These are phyloP conservation scores for Candida khao-thaluensis DNA, from an alignment of 805 yeast genomes.

Conservation along the genomic window DNA sequence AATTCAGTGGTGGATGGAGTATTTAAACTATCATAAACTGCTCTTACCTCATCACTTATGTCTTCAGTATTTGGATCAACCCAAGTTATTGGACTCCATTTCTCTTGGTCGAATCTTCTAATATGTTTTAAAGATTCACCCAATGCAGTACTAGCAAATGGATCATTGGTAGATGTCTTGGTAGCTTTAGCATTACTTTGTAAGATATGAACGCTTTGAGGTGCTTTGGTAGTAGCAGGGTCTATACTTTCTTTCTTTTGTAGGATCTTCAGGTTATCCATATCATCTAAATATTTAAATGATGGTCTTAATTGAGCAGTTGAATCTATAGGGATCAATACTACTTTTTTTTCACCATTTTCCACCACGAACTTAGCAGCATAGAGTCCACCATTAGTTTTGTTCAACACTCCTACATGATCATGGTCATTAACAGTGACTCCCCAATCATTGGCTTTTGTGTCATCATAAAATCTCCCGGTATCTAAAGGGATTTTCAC, in stretches of 20 bases:
- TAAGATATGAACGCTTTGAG: conserved; percentile 37
- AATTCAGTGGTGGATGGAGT: conserved; percentile 11
- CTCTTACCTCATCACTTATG: conserved; percentile 7
- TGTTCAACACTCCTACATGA: conserved; percentile 66
- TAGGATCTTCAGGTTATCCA: conserved; percentile 44
- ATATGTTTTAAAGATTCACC: conserved; percentile 42
- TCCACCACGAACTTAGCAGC: conserved; percentile 27
- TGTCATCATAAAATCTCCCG: conserved; percentile 60
- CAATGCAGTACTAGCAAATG: conserved; percentile 23
- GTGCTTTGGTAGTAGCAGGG: conserved; percentile 20
- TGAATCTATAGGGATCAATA: conserved; percentile 62
- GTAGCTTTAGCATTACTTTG: conserved; percentile 39
- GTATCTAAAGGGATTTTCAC: conserved; percentile 76
- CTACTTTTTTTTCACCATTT: conserved; percentile 39
- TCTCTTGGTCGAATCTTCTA: conserved; percentile 42
- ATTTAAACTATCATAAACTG: conserved; percentile 11
- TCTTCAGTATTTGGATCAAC: conserved; percentile 6
- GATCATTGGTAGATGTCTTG: conserved; percentile 12
- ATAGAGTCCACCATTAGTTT: conserved; percentile 47
- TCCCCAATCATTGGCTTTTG: conserved; percentile 65
- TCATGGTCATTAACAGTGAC: conserved; percentile 56
- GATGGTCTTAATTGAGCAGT: conserved; percentile 79
- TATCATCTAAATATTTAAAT: conserved; percentile 73
- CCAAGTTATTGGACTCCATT: conserved; percentile 38
- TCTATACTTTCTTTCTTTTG: conserved; percentile 37